Percentiles rank a stretch among this genome's conserved stretches.
Conservation (phyloP, 805 yeast genomes). For the Sugiyamaella marilandica region DNA sequence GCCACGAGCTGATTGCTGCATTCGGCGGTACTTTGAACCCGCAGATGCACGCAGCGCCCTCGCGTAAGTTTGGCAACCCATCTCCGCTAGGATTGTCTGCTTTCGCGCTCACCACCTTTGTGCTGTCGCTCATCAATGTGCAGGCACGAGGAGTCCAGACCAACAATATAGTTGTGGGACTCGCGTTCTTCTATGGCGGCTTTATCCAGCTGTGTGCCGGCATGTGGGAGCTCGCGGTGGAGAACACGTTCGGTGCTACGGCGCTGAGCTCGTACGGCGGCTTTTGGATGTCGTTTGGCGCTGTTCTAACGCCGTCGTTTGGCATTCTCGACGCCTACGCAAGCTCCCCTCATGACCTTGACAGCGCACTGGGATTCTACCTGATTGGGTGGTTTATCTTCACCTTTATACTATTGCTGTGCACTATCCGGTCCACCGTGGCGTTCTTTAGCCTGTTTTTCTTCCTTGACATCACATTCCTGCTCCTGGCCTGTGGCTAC, state of each 20-base stretch:
- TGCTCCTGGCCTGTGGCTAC: slow-evolving; percentile 40
- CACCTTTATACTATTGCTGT: slow-evolving; percentile 48
- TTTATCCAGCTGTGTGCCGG: slow-evolving; percentile 57
- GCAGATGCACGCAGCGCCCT: slow-evolving; percentile 55
- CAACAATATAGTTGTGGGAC: slow-evolving; percentile 52
- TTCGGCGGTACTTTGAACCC: slow-evolving; percentile 79
- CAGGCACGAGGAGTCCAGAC: slow-evolving; percentile 48
- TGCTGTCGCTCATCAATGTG: slow-evolving; percentile 51
- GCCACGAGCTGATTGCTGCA: slow-evolving; percentile 36
- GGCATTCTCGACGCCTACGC: slow-evolving; percentile 54
- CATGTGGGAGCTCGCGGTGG: slow-evolving; percentile 59
- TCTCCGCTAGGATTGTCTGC: slow-evolving; percentile 61
- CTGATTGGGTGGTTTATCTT: slow-evolving; percentile 60
- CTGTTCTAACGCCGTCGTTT: slow-evolving; percentile 54
- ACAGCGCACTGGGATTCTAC: slow-evolving; percentile 54
- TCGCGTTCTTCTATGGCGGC: slow-evolving; percentile 63
- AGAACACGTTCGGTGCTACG: slow-evolving; percentile 64
- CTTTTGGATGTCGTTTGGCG: slow-evolving; percentile 64
- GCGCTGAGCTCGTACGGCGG: slow-evolving; percentile 63
- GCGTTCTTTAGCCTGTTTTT: slow-evolving; percentile 57
- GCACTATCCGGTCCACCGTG: slow-evolving; percentile 61
- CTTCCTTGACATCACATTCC: slow-evolving; percentile 49
- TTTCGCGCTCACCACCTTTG: slow-evolving; percentile 60
- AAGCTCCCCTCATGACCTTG: slow-evolving; percentile 34
- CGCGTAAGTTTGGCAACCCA: slow-evolving; percentile 59